phyloP scores from a whole-genome alignment of 1,139 yeast genomes.

The Candida gigantensis region DNA sequence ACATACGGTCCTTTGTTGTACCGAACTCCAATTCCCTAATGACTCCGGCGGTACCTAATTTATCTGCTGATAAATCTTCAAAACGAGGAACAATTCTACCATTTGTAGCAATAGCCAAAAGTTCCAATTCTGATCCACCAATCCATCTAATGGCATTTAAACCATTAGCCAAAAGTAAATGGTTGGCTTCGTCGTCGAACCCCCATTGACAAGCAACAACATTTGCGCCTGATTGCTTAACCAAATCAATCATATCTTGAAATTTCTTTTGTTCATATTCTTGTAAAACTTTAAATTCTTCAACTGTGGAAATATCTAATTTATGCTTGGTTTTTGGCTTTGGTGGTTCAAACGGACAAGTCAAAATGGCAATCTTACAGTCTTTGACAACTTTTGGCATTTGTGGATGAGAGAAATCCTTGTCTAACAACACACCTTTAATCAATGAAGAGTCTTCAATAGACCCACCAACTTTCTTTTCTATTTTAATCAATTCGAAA shows the following conservation, averaged over 20 bases:
- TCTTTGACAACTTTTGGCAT: slow-evolving; percentile 84
- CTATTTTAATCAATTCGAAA: slow-evolving; percentile 92
- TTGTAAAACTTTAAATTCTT: slow-evolving; percentile 88
- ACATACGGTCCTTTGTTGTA: slow-evolving; percentile 94
- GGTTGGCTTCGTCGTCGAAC: slow-evolving; percentile 98
- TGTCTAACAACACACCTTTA: slow-evolving; percentile 89
- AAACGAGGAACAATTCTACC: slow-evolving; percentile 97
- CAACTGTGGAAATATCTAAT: slow-evolving; percentile 87
- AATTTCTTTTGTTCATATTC: slow-evolving; percentile 90
- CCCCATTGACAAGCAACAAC: slow-evolving; percentile 99
- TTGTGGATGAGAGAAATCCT: slow-evolving; percentile 97
- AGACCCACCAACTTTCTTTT: slow-evolving; percentile 94
- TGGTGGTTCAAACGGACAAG: slow-evolving; percentile 99
- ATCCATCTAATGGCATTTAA: slow-evolving; percentile 99
- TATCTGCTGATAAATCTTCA: slow-evolving; percentile 81
- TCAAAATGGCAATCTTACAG: slow-evolving; percentile 88
- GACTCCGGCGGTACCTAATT: slow-evolving; percentile 84
- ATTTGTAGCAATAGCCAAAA: slow-evolving; percentile 94
- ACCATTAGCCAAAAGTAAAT: slow-evolving; percentile 79
- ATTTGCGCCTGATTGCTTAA: slow-evolving; percentile 91
- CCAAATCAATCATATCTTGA: slow-evolving; percentile 83
- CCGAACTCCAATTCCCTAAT: slow-evolving; percentile 92
- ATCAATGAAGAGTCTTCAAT: slow-evolving; percentile 82
- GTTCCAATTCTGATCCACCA: slow-evolving; percentile 95
- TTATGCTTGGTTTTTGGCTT: slow-evolving; percentile 98